These are phyloP conservation scores for Onygenales sp. DNA, from an alignment of 2,329 filamentous ascomycete species.

Conservation along the genomic window DNA sequence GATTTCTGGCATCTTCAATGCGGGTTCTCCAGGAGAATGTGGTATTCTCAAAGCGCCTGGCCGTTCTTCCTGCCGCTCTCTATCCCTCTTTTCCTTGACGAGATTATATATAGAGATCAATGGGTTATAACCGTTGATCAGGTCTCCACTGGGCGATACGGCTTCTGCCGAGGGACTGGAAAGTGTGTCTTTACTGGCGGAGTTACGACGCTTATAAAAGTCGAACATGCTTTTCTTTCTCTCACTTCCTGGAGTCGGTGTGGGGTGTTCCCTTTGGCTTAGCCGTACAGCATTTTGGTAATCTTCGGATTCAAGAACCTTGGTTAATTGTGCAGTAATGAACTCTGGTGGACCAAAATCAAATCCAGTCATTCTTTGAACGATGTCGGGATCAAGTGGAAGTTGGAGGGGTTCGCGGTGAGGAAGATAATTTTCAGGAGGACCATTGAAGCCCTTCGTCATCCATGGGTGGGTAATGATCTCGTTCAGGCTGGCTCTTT, in stretches of 20 bases:
- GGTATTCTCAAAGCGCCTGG: slow-evolving; percentile 52
- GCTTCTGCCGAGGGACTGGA: slow-evolving; percentile 76
- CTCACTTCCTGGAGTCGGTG: slow-evolving; percentile 54
- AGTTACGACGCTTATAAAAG: slow-evolving; percentile 93
- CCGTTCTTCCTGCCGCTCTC: slow-evolving; percentile 55
- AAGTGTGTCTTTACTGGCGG: slow-evolving; percentile 79
- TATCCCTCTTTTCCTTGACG: slow-evolving; percentile 86
- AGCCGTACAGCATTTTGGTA: slow-evolving; percentile 77
- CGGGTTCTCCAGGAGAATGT: slow-evolving; percentile 45
- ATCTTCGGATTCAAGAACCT: slow-evolving; percentile 84
- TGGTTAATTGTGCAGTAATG: slow-evolving; percentile 72
- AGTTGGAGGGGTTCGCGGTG: slow-evolving; percentile 73
- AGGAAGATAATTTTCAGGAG: slow-evolving; percentile 84
- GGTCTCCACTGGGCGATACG: slow-evolving; percentile 71
- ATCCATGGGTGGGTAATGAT: slow-evolving; percentile 97
- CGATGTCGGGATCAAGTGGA: slow-evolving; percentile 71
- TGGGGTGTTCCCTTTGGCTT: slow-evolving; percentile 56
- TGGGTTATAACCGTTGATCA: slow-evolving; percentile 86
- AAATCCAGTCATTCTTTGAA: slow-evolving; percentile 94
- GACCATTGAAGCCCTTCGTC: slow-evolving; percentile 75
- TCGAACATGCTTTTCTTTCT: slow-evolving; percentile 88
- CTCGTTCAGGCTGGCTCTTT: slow-evolving; percentile 77
- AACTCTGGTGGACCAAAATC: slow-evolving; percentile 85
- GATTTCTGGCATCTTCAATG: slow-evolving; percentile 62
- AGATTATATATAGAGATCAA: slow-evolving; percentile 91